Base-by-base conservation (phyloP, 768 basidiomycete genomes). In the Leccinum sublutescens region DNA sequence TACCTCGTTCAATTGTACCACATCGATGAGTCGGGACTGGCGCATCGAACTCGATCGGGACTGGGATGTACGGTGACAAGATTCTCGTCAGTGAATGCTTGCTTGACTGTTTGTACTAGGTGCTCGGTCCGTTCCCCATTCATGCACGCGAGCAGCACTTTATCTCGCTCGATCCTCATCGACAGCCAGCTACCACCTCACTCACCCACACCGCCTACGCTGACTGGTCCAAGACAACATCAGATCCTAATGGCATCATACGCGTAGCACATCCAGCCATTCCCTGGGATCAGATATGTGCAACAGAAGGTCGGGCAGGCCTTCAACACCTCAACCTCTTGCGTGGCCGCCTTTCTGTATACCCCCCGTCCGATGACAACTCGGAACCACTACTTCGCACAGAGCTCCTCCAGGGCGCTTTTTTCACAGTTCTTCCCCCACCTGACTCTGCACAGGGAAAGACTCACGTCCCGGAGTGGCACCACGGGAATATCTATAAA, bases 401-500 rank as follows among this genome's bases (percentile, higher is more conserved):
- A 1, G 78, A 87, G 33, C 76, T 94, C 11, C 72, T 82, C 10
- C 89, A 88, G 66, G 92, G 84, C 0, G 86, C 91, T 2, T 93
- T 88, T 69, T 91, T 93, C 67, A 77, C 90, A 7, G 68, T 96
- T 47, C 63, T 88, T 12, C 86, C 89, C 11, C 65, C 67, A 11
- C 55, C 72, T 33, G 59, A 64, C 17, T 66, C 73, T 3, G 78
- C 77, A 9, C 53, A 56, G 62, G 63, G 69, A 53, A 50, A 55
- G 52, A 53, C 62, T 0, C 56, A 59, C 43, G 64, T 76, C 5
- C 77, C 78, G 5, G 74, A 81, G 68, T 96, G 93, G 93, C 81
- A 88, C 69, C 74, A 83, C n/a, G 93, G 92, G 34, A 92, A 96
- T 68, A 85, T 96, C n/a, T 96, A 96, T 69, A 76, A 78, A 23